phyloP scores from a whole-genome alignment of 305 asterid species.

The Fraxinus platypoda region DNA sequence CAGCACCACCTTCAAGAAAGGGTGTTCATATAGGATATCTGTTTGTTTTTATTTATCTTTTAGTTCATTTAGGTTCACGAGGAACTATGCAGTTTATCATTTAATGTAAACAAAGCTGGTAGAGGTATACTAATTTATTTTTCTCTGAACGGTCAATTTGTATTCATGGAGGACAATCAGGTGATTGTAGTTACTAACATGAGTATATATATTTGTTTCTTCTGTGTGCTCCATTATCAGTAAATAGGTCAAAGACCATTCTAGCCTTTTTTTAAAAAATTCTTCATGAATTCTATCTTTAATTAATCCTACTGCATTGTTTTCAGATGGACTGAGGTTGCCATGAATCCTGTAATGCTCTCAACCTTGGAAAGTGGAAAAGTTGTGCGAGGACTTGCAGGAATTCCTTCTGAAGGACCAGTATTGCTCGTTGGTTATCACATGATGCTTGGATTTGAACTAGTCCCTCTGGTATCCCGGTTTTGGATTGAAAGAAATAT shows the following conservation, averaged over 20 bases:
- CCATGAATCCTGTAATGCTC: constrained; percentile 60
- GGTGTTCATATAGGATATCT: neutral
- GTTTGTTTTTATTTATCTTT: neutral
- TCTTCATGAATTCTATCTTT: neutral
- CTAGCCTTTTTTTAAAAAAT: neutral
- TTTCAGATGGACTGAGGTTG: constrained; percentile 56
- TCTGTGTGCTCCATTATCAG: neutral
- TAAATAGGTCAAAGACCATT: neutral
- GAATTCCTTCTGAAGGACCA: constrained; percentile 84
- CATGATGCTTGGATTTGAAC: constrained; percentile 79
- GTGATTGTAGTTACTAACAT: neutral
- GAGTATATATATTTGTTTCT: neutral
- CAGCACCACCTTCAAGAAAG: neutral
- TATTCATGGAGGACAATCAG: neutral
- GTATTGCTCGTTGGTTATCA: constrained; percentile 79
- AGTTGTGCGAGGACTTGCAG: constrained; percentile 64
- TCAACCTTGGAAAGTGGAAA: constrained; percentile 65
- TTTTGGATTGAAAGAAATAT: constrained; percentile 64
- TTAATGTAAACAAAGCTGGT: neutral
- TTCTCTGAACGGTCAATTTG: neutral
- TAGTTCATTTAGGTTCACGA: neutral
- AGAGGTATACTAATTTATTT: neutral
- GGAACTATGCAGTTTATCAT: neutral
- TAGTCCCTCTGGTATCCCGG: constrained; percentile 54
- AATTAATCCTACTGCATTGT: neutral